Base-by-base conservation (phyloP, 768 basidiomycete genomes). In the Tylopilus plumbeoviolaceoides region DNA sequence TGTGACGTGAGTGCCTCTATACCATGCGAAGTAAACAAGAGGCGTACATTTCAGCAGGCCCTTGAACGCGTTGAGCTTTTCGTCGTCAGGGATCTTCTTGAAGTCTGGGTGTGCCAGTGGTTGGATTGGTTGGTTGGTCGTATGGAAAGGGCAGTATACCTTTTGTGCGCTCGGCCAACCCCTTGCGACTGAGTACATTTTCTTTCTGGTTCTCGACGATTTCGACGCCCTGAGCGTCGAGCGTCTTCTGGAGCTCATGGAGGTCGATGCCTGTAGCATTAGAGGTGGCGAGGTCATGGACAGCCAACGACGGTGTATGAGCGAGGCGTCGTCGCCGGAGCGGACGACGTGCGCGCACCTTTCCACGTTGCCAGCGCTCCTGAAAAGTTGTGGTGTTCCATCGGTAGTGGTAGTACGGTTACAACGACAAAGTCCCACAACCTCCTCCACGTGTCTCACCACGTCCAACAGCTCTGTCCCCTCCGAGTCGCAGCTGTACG, bases 141-240 rank as follows among this genome's bases (percentile, higher is more conserved):
- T 15, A n/a, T 15, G 7, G 2, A 18, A 30, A 27, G 5, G 2
- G 14, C 39, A 48, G 18, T 25, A 10, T 36, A 90, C 95, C 95
- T 76, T 95, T 91, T 0, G 97, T 99, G 68, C 89, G 87, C 73
- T 98, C 97, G 1, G 95, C 91, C 20, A 99, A 77, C 49, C 85
- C 88, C 71, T 98, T 99, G 40, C 97, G 81, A 10, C 94, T 94
- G 3, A 99, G 78, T 42, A 98, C 79, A 59, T 89, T 92, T 75
- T 98, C 95, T 75, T 98, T 99, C 77, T 98, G 95, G 72, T 95
- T 95, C 77, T 98, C 94, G 20, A 99, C 95, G 14, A 99, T 78
- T 71, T 98, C 95, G 31, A 98, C 79, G 5, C 94, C 95, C 56
- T 98, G 95, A 7, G 80, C 76, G 71, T 98, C 95, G 45, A 99